A percentile compares a stretch with the other conserved stretches of the same genome.
phyloP scores from a whole-genome alignment of 202 grass and related monocot genomes.

The Brachypodium distachyon region DNA sequence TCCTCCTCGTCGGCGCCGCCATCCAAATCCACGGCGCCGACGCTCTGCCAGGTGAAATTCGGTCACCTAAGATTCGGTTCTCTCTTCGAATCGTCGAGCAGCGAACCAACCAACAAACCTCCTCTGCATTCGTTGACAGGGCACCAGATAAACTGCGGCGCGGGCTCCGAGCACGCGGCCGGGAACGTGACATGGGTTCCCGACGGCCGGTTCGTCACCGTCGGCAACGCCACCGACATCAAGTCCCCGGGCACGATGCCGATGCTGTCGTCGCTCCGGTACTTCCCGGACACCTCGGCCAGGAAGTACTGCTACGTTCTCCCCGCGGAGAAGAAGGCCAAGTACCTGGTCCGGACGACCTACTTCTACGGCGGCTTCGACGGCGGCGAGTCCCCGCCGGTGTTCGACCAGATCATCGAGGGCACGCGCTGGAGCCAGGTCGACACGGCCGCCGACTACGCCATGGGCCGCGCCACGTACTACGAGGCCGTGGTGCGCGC shows the following conservation, averaged over 20 bases:
- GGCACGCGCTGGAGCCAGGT: constrained; percentile 73
- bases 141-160: constrained; percentile 66
- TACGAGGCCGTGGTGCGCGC: constrained; percentile 59
- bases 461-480: constrained; percentile 48
- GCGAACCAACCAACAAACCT: not conserved
- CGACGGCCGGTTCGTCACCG: constrained; percentile 43
- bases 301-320: constrained; percentile 72
- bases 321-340: constrained; percentile 19
- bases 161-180: constrained; percentile 2
- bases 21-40: not conserved
- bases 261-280: constrained; percentile 52
- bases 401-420: constrained; percentile 76
- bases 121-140: constrained; percentile 1
- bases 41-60: constrained; percentile 14
- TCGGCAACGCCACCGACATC: constrained; percentile 25
- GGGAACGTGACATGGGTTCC: constrained; percentile 47
- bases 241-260: not conserved
- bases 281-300: constrained; percentile 53
- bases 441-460: constrained; percentile 48
- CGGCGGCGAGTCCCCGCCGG: constrained; percentile 36
- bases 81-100: not conserved
- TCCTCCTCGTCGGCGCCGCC: not conserved
- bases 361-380: constrained; percentile 91
- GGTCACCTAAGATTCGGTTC: not conserved
- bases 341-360: constrained; percentile 66